phyloP scores from a whole-genome alignment of 1,284 basidiomycete genomes.

The Heterobasidion occidentale region DNA sequence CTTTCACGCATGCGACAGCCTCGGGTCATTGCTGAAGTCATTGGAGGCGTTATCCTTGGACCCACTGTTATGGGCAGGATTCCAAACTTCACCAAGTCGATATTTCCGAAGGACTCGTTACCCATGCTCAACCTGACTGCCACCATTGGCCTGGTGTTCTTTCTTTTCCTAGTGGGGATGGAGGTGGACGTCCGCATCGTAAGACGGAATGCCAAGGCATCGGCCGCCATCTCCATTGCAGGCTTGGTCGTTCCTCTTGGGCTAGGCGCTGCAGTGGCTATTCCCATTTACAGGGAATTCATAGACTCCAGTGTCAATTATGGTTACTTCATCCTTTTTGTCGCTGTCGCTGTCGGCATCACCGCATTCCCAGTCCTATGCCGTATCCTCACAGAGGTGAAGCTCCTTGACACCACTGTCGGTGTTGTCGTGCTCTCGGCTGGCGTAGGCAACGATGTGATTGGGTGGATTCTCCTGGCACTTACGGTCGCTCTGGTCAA shows the following conservation, averaged over 20 bases:
- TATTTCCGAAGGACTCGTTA: constrained; percentile 74
- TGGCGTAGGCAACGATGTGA: constrained; percentile 66
- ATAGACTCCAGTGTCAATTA: constrained; percentile 45
- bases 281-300: constrained; percentile 57
- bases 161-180: constrained; percentile 86
- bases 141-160: constrained; percentile 85
- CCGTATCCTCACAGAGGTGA: constrained; percentile 41
- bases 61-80: constrained; percentile 74
- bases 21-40: constrained; percentile 83
- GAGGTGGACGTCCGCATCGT: constrained; percentile 73
- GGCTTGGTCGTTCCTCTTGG: constrained; percentile 64
- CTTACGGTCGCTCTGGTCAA: constrained; percentile 60
- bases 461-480: constrained; percentile 44
- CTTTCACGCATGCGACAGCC: constrained; percentile 73
- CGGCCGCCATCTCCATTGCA: constrained; percentile 39
- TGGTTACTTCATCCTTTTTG: constrained; percentile 64
- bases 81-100: constrained; percentile 56
- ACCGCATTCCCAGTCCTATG: constrained; percentile 65
- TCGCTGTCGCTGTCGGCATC: constrained; percentile 57
- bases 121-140: constrained; percentile 76
- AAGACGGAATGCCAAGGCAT: constrained; percentile 35
- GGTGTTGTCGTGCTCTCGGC: constrained; percentile 63
- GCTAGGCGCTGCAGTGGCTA: constrained; percentile 54
- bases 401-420: constrained; percentile 52
- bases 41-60: constrained; percentile 76